phyloP scores from a whole-genome alignment of 2,329 filamentous ascomycete genomes.

The Paecilomyces sp. region DNA sequence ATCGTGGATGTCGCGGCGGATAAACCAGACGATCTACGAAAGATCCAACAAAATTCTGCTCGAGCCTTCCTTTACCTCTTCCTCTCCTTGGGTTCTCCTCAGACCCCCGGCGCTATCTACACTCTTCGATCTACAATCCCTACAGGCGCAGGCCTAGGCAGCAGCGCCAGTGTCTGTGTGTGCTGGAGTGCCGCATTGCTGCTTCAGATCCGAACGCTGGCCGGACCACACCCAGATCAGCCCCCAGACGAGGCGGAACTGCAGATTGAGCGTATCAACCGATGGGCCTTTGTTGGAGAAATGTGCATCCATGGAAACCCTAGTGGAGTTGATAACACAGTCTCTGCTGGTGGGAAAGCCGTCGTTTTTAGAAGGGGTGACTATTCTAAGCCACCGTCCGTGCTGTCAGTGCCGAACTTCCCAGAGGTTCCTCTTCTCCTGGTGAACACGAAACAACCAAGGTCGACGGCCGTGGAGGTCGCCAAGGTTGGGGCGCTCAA shows the following conservation, averaged over 20 bases:
- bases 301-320: conserved; percentile 97
- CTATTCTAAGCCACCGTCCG: conserved; percentile 67
- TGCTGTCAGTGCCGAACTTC: conserved; percentile 75
- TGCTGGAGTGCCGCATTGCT: conserved; percentile 80
- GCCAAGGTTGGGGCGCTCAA: conserved; percentile 73
- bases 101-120: conserved; percentile 76
- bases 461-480: conserved; percentile 79
- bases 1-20: conserved; percentile 62
- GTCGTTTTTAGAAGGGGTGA: conserved; percentile 81
- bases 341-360: conserved; percentile 86
- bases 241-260: conserved; percentile 77
- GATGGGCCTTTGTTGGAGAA: conserved; percentile 95
- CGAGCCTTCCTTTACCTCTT: conserved; percentile 89
- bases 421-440: conserved; percentile 85
- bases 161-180: conserved; percentile 88
- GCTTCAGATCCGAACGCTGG: conserved; percentile 78
- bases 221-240: conserved; percentile 87
- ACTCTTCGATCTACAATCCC: conserved; percentile 90
- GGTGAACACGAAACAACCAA: conserved; percentile 80
- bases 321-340: conserved; percentile 94
- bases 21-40: conserved; percentile 63
- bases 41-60: conserved; percentile 76
- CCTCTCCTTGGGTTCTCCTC: conserved; percentile 72
- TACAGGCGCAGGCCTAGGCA: conserved; percentile 83
- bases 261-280: conserved; percentile 91